Base-by-base conservation (phyloP, 108 stramenopile genomes). In the Cylindrotheca fusiformis region DNA sequence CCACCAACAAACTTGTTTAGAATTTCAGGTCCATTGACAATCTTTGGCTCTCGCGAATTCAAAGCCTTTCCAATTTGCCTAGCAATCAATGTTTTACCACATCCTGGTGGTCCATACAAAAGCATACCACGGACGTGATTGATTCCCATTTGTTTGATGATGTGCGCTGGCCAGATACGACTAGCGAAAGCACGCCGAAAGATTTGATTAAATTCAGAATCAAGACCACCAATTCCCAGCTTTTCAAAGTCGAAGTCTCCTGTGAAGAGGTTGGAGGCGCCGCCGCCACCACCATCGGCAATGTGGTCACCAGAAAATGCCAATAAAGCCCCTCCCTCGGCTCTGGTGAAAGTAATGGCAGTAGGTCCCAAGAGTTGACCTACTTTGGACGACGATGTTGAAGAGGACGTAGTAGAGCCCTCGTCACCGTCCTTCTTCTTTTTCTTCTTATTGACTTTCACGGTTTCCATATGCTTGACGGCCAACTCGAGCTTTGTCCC, bases 1-100 rank as follows among this genome's bases (percentile, higher is more conserved):
- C 91, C 96, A 51, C 99, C 99, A 4, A 99, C 99, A 72, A 76
- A 99, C 63, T 99, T 99, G 79, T 97, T 91, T 48, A 99, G 74
- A 55, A 99, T 85, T 75, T 98, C 97, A 1, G 99, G 99, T 29
- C 99, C 99, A 67, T 98, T 97, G 29, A 99, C 97, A 82, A 99
- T 97, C 65, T 99, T 98, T 24, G 99, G 99, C 68, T 96, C 95
- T 24, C 95, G 84, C 20, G 96, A 92, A 64, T 98, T 97, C 44
- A 99, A 69, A 6, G 95, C 94, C 78, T 99, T 97, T 14, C 97
- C 97, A 76, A 99, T 98, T 69, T 98, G 93, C 24, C 99, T 81
- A 3, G 99, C 99, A 75, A 99, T 98, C 26, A 99, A 77, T 4
- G 97, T 98, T 72, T 99, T 99, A 23, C 99, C 97, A 76, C 97